phyloP scores from a whole-genome alignment of 1,284 basidiomycete species.

The Clitocybe nebularis region DNA sequence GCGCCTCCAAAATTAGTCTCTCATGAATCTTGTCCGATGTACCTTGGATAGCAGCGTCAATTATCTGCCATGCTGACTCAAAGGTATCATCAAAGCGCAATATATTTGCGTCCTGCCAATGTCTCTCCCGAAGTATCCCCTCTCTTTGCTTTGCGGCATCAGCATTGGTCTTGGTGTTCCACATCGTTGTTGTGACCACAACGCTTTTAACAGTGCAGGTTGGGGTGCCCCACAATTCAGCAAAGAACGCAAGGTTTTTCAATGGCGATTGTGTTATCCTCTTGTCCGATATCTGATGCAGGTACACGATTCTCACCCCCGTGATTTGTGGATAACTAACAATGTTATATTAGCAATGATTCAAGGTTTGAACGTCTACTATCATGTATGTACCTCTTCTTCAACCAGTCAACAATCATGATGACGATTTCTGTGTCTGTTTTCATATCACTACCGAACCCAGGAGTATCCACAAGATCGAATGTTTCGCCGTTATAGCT shows the following conservation, averaged over 20 bases:
- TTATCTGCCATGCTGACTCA: background rate
- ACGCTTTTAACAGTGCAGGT: background rate
- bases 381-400: background rate
- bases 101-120: background rate
- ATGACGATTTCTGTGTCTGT: background rate
- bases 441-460: background rate
- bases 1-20: background rate
- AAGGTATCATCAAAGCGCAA: background rate
- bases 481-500: background rate
- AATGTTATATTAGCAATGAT: background rate
- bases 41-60: background rate
- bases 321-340: background rate
- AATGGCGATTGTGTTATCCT: background rate
- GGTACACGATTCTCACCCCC: background rate
- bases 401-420: background rate
- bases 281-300: slow-evolving; percentile 1
- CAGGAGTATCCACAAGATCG: background rate
- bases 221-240: background rate
- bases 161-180: background rate
- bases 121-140: background rate
- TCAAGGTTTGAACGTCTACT: background rate
- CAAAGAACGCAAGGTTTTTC: background rate
- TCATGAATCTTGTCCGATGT: background rate
- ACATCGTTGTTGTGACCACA: background rate
- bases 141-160: background rate